Evolutionary conservation across 2,329 filamentous ascomycete species (phyloP), one percentile per base, ranked within the genome.

Genomic region (Phialophora chinensis): DNA sequence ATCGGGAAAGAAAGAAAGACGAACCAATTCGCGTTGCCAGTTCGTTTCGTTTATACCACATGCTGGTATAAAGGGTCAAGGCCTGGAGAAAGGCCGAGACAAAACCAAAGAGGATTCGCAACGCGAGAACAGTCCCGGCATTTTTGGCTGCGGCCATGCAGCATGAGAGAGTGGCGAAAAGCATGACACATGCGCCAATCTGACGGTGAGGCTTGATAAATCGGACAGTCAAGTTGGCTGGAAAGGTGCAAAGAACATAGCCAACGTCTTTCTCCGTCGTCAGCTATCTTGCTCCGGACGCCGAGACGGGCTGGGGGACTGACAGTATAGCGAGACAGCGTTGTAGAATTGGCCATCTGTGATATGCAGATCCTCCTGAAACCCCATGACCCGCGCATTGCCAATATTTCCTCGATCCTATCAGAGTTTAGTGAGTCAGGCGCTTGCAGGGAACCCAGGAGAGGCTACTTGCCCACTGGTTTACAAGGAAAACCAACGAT

Each of bases 21-120:
- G 20, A 57, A 67, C 65, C 55, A 20, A 20, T 25, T 35, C 61
- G 55, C 14, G 62, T 67, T 10, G 65, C 62, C 35, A 67, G 3
- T 31, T 67, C 65, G 20, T 67, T 52, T 38, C 65, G 35, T 35
- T 53, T 60, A 52, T 64, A 67, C 65, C 65, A 67, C 27, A 62
- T 31, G 23, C 38, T 65, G 20, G 35, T 25, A 52, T 65, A 67
- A 6, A 67, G 20, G 20, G n/a, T 49, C 33, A 50, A 23, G n/a
- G 23, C 49, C 47, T 67, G 65, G 11, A 67, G 47, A 20, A 67
- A 67, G 12, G 55, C 65, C 42, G 60, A 42, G 10, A 25, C 62
- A 20, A 50, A 53, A 5, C 65, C 65, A 23, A 67, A 31, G n/a
- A 64, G 60, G 31, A 65, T 65, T 7, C 65, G 62, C 27, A 67